Conservation (phyloP, 2,329 filamentous ascomycete genomes). For the Cladorrhinum sp. region DNA sequence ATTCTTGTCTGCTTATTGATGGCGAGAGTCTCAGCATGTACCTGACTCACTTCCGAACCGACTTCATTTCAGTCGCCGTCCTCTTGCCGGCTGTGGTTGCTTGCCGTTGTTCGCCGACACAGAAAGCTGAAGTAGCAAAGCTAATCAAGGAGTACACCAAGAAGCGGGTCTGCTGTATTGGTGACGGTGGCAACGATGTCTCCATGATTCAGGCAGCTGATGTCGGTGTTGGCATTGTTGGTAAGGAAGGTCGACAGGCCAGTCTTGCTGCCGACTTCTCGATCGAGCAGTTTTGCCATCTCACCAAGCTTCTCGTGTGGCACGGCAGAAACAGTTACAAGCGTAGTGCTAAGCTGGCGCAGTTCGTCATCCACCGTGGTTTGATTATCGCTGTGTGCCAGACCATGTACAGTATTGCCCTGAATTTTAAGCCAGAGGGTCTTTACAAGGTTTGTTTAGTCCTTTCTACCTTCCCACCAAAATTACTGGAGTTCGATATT, state of each 20-base stretch:
- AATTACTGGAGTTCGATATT: conserved; percentile 30
- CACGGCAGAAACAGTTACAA: conserved; percentile 98
- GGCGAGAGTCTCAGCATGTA: conserved; percentile 85
- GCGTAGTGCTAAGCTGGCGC: conserved; percentile 87
- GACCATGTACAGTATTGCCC: conserved; percentile 94
- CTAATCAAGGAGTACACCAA: conserved; percentile 89
- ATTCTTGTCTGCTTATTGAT: conserved; percentile 86
- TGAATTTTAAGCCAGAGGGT: conserved; percentile 88
- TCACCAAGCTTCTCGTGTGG: conserved; percentile 98
- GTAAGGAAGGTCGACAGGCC: conserved; percentile 94
- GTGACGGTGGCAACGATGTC: conserved; percentile 96
- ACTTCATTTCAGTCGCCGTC: conserved; percentile 88
- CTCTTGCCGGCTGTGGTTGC: conserved; percentile 88
- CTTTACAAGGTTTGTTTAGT: conserved; percentile 65
- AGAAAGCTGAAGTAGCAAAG: conserved; percentile 90
- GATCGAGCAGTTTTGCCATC: conserved; percentile 89
- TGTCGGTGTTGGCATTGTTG: conserved; percentile 95
- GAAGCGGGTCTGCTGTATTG: conserved; percentile 96
- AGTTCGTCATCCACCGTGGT: conserved; percentile 97
- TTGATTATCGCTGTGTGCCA: conserved; percentile 94
- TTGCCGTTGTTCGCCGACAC: conserved; percentile 92
- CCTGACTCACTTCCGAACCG: conserved; percentile 73
- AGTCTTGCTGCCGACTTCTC: conserved; percentile 94
- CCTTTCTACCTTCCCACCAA: not conserved
- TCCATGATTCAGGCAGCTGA: conserved; percentile 99